Evolutionary conservation across 768 basidiomycete genomes (phyloP).

Genomic region (Kwoniella botswanensis): DNA sequence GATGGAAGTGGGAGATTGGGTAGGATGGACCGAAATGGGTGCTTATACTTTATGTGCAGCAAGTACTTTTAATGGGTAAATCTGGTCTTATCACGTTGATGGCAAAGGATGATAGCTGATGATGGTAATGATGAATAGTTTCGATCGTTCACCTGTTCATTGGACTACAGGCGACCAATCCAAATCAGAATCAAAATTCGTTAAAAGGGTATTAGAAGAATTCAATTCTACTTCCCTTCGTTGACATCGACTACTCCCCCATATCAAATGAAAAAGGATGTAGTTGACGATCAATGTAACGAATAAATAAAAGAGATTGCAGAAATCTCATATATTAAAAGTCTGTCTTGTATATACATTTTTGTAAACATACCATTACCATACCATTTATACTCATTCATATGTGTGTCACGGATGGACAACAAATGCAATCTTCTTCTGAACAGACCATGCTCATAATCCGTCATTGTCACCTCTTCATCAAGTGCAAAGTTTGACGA

Average conservation of each 20-base stretch:
- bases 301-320: conserved; percentile 5
- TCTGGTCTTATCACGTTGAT: neutral
- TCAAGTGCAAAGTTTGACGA: neutral
- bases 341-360: conserved; percentile 6
- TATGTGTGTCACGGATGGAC: neutral
- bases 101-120: neutral
- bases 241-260: conserved; percentile 56
- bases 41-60: conserved; percentile 99
- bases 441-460: neutral
- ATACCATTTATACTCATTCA: neutral
- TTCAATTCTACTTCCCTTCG: conserved; percentile 39
- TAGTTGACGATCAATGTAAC: conserved; percentile 5
- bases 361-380: neutral
- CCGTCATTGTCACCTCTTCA: neutral
- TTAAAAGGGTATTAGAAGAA: conserved; percentile 49
- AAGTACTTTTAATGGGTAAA: conserved; percentile 83
- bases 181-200: conserved; percentile 39
- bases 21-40: conserved; percentile 97
- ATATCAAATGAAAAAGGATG: neutral
- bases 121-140: conserved; percentile 18
- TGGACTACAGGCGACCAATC: conserved; percentile 54
- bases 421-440: neutral
- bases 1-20: conserved; percentile 92
- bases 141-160: conserved; percentile 45
- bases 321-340: neutral